A percentile compares a stretch with the other conserved stretches of the same genome.
Evolutionary conservation across 352 stramenopile species (phyloP).

Genomic region (Globisporangium carolinianum): DNA sequence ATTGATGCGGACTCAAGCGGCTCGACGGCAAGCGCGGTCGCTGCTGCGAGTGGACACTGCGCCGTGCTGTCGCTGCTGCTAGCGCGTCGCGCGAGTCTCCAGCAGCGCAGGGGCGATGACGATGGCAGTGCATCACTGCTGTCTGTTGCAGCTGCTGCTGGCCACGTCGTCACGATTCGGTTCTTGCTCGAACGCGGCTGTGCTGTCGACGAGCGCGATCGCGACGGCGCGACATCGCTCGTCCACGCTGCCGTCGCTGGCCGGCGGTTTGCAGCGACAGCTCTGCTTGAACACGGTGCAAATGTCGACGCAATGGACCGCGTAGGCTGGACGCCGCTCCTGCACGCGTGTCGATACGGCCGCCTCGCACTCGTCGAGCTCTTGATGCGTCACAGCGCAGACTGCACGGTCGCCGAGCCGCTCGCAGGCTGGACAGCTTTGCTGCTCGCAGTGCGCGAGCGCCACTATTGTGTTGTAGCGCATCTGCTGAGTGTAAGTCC

Average conservation of each 20-base stretch:
- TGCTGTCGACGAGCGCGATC: not conserved
- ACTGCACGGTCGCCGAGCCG: not conserved
- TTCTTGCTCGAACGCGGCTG: constrained; percentile 2
- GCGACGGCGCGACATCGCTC: not conserved
- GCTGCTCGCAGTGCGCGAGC: constrained; percentile 1
- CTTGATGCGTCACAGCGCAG: not conserved
- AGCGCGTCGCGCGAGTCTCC: not conserved
- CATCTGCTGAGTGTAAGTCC: not conserved
- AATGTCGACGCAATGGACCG: not conserved
- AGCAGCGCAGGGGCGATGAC: not conserved
- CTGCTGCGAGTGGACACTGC: constrained; percentile 3
- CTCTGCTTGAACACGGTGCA: constrained; percentile 1
- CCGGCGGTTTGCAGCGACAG: not conserved
- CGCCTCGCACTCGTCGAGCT: not conserved
- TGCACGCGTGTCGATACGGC: constrained; percentile 1
- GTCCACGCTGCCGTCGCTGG: not conserved
- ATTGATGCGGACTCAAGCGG: not conserved
- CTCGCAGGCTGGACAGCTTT: constrained; percentile 3
- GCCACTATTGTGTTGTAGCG: not conserved
- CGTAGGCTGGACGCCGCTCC: constrained; percentile 2
- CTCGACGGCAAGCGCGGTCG: constrained; percentile 4
- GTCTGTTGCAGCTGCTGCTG: not conserved
- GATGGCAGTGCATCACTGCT: not conserved
- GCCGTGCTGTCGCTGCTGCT: constrained; percentile 4
- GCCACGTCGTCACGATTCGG: constrained; percentile 1